Conservation (phyloP, 2,329 filamentous ascomycete genomes). For the Xylaria sp. region DNA sequence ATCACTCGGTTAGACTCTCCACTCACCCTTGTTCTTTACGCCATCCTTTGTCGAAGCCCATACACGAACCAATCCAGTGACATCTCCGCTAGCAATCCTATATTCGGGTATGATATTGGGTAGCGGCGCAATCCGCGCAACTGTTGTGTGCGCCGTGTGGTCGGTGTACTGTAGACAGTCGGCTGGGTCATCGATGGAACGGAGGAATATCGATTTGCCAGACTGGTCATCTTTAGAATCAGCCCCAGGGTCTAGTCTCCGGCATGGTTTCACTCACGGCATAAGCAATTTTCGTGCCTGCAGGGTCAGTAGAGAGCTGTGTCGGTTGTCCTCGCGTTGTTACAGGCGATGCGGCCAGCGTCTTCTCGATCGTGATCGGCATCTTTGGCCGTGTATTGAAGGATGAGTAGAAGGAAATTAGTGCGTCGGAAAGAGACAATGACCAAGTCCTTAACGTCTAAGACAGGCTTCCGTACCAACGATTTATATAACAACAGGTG, state of each 20-base stretch:
- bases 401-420: neutral
- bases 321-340: constrained; percentile 89
- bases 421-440: neutral
- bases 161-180: constrained; percentile 89
- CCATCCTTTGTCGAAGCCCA: constrained; percentile 90
- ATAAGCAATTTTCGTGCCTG: constrained; percentile 92
- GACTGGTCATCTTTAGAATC: constrained; percentile 65
- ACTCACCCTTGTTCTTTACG: constrained; percentile 76
- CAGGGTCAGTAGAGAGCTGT: constrained; percentile 85
- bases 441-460: constrained; percentile 8
- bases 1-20: neutral
- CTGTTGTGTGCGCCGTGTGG: constrained; percentile 88
- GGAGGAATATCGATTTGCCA: constrained; percentile 95
- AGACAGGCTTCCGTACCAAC: neutral
- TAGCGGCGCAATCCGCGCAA: constrained; percentile 90
- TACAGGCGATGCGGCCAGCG: constrained; percentile 85
- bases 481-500: constrained; percentile 1
- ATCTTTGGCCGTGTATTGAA: constrained; percentile 44
- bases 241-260: constrained; percentile 3
- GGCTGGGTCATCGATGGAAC: constrained; percentile 90
- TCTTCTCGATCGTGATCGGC: constrained; percentile 71
- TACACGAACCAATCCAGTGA: constrained; percentile 83
- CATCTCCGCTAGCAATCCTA: constrained; percentile 93
- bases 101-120: constrained; percentile 68
- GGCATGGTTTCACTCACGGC: constrained; percentile 69